Base-by-base conservation (phyloP, 805 yeast species). In the Barnettozyma sp. region DNA sequence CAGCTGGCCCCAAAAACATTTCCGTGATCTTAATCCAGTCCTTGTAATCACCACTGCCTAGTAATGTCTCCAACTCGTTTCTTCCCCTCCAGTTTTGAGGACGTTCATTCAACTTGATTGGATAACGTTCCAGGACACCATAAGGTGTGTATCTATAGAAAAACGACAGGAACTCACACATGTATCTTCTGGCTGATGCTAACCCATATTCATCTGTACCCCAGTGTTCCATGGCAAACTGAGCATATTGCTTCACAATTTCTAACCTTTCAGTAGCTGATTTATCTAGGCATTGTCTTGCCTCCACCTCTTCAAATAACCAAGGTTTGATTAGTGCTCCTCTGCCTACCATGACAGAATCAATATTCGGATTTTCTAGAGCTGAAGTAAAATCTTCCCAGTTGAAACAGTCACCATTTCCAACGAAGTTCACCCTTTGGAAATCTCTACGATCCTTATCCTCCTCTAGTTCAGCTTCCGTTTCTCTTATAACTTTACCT, bases 261-360 rank as follows among this genome's bases (percentile, higher is more conserved):
- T 79, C 94, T 38, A 92, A 71, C 58, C 99, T 74, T 61, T 92
- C 97, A 15, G 80, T 66, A n/a, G 95, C 79, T 2, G 85, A 68
- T 63, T 90, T 92, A 59, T 92, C 99, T 43, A 92, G 61, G 57
- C 86, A 78, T 59, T 92, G 97, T 50, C 78, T 76, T 6, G 90
- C 68, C 40, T 90, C 94, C 38, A 92, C 74, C 62, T 92, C 99
- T 63, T 92, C 97, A 49, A 90, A 92, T 34, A 92, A 84, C 99
- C 99, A 92, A 23, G 99, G 99, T 62, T 92, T 92, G 56, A 92
- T 88, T 45, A 92, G 71, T 2, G 97, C 97, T 38, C 97, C 98
- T 53, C 99, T 73, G 3, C 97, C 98, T 36, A 92, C 85, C 97
- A 94, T 92, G 13, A 87, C 94, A 21, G 92, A 77, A 62, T 92